These are phyloP conservation scores for Fagus crenata DNA, from an alignment of 306 rosid species.

Conservation along the genomic window DNA sequence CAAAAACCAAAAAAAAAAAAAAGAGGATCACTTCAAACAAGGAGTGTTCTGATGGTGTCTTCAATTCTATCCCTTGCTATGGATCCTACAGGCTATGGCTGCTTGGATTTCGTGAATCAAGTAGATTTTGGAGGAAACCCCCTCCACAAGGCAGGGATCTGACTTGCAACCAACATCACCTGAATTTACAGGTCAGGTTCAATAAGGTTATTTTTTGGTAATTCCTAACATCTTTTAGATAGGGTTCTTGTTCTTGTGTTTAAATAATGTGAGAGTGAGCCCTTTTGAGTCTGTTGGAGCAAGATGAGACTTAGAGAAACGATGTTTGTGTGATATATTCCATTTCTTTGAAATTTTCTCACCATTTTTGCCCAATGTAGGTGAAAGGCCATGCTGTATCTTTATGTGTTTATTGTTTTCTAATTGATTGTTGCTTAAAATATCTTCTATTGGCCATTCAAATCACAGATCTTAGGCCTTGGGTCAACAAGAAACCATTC, in stretches of 20 bases:
- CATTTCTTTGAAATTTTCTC: background rate
- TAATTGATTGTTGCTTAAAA: background rate
- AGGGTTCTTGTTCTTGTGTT: background rate
- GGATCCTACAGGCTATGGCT: background rate
- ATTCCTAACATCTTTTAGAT: background rate
- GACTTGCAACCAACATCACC: too few species aligned
- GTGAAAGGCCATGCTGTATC: background rate
- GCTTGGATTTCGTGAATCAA: too few species aligned
- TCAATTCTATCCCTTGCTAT: background rate
- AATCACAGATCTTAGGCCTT: constrained; percentile 2
- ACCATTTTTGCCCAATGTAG: background rate
- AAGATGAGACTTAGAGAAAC: background rate
- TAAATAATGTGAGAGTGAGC: background rate
- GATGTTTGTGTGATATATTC: background rate
- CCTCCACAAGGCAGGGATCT: too few species aligned
- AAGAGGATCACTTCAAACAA: background rate
- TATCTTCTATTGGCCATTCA: background rate
- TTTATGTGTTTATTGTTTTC: background rate
- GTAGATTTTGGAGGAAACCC: too few species aligned
- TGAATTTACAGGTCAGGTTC: background rate
- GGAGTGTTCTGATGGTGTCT: background rate
- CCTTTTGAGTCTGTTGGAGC: constrained; percentile 2
- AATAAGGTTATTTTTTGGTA: background rate
- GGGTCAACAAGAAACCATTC: background rate
- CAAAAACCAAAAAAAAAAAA: constrained; percentile 14